phyloP scores from a whole-genome alignment of 2,329 filamentous ascomycete species.

The Fusarium dlaminii region DNA sequence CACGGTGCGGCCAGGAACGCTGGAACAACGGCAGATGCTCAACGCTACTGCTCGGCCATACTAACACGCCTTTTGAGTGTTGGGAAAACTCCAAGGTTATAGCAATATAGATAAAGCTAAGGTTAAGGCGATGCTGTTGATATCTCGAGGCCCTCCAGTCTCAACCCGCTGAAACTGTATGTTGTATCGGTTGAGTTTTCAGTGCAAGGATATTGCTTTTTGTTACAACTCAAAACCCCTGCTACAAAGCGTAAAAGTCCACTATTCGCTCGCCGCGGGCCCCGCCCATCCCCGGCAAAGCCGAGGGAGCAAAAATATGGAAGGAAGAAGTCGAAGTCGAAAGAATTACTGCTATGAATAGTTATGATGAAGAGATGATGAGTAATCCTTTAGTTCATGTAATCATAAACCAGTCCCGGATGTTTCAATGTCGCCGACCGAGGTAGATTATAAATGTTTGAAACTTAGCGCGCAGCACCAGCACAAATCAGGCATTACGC shows the following conservation, averaged over 20 bases:
- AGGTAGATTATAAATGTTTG: background rate
- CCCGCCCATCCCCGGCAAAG: background rate
- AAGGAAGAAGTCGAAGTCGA: background rate
- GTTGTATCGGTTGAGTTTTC: background rate
- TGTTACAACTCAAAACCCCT: background rate
- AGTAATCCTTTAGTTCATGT: background rate
- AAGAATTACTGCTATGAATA: fast-evolving
- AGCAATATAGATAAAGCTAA: background rate
- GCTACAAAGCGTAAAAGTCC: too few species aligned
- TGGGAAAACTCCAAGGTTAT: fast-evolving
- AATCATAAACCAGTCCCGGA: background rate
- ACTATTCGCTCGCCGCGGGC: background rate
- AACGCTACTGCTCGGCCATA: too few species aligned
- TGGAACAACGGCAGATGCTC: background rate
- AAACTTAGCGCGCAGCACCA: background rate
- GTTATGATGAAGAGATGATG: too few species aligned
- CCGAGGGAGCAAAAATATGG: background rate
- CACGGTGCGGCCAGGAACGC: background rate
- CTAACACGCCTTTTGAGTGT: fast-evolving
- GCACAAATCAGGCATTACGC: background rate
- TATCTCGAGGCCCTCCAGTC: background rate
- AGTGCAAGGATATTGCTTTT: background rate
- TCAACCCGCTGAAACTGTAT: background rate
- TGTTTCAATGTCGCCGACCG: background rate
- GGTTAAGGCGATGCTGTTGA: too few species aligned